Percentiles rank a stretch among this genome's conserved stretches.
Evolutionary conservation across 129 eudicot genomes (phyloP).

Genomic region (Solidago caesia): DNA sequence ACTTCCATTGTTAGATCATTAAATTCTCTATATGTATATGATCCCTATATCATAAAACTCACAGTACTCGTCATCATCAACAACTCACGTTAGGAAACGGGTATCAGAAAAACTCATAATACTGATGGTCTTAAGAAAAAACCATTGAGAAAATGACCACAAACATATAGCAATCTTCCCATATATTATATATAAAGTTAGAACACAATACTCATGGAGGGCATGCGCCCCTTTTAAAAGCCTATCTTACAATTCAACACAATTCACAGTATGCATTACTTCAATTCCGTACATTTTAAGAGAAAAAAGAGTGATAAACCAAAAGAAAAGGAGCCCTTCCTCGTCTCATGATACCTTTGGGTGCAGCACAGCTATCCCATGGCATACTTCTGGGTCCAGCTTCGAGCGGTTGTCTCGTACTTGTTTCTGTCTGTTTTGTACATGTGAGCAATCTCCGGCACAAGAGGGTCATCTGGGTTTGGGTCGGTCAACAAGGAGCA

Average conservation of each 20-base stretch:
- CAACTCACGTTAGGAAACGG: too few species aligned
- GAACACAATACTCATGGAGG: constrained; percentile 23
- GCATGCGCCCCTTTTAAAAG: constrained; percentile 23
- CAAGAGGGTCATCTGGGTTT: constrained; percentile 58
- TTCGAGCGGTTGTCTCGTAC: constrained; percentile 68
- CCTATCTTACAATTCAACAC: constrained; percentile 37
- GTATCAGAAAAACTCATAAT: too few species aligned
- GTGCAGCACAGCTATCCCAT: constrained; percentile 45
- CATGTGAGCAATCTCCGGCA: constrained; percentile 73
- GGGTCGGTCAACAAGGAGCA: constrained; percentile 63
- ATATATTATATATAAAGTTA: constrained; percentile 16
- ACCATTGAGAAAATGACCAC: neutral
- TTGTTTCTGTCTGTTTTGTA: constrained; percentile 56
- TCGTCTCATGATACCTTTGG: constrained; percentile 25
- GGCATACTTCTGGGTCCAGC: constrained; percentile 76
- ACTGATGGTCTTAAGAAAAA: neutral
- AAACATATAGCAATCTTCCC: constrained; percentile 9
- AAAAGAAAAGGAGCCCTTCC: constrained; percentile 32
- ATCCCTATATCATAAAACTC: too few species aligned
- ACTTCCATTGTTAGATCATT: too few species aligned
- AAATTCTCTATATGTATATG: too few species aligned
- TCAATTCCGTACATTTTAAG: constrained; percentile 26
- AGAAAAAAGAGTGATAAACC: constrained; percentile 14
- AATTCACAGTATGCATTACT: constrained; percentile 20
- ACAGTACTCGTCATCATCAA: too few species aligned